phyloP scores from a whole-genome alignment of 2,329 filamentous ascomycete genomes.

The Nemania sp. region DNA sequence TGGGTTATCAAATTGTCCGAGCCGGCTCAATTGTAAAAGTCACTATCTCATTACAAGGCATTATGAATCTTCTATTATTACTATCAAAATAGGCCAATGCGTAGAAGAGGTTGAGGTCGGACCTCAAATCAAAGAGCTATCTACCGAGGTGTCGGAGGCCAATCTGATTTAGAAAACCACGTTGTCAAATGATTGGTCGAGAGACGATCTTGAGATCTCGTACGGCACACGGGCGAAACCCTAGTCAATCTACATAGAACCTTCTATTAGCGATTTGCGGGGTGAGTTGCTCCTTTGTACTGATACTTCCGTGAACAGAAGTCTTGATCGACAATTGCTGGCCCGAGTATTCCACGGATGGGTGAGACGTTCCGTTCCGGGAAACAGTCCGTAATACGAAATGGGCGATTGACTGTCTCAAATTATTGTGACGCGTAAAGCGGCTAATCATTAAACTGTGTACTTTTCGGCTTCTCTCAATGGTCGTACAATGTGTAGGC shows the following conservation, averaged over 20 bases:
- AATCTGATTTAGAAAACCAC: constrained; percentile 27
- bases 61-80: not conserved
- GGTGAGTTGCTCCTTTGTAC: constrained; percentile 9
- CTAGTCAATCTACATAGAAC: constrained; percentile 7
- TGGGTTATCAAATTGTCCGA: too few species aligned
- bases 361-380: constrained; percentile 26
- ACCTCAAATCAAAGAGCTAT: constrained; percentile 9
- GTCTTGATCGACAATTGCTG: constrained; percentile 14
- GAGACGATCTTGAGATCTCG: constrained; percentile 26
- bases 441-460: constrained; percentile 10
- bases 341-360: constrained; percentile 16
- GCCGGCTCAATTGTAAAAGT: too few species aligned
- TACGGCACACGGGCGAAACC: constrained; percentile 23
- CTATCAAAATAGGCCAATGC: not conserved
- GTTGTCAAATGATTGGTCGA: constrained; percentile 38
- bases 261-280: not conserved
- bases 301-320: constrained; percentile 3
- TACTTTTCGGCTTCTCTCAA: not conserved
- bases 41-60: not conserved
- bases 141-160: too few species aligned
- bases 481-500: not conserved
- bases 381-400: constrained; percentile 11
- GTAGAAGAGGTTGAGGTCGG: not conserved
- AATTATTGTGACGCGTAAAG: constrained; percentile 11
- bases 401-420: not conserved